phyloP scores from a whole-genome alignment of 106 monocot species.

The Allium cepa region DNA sequence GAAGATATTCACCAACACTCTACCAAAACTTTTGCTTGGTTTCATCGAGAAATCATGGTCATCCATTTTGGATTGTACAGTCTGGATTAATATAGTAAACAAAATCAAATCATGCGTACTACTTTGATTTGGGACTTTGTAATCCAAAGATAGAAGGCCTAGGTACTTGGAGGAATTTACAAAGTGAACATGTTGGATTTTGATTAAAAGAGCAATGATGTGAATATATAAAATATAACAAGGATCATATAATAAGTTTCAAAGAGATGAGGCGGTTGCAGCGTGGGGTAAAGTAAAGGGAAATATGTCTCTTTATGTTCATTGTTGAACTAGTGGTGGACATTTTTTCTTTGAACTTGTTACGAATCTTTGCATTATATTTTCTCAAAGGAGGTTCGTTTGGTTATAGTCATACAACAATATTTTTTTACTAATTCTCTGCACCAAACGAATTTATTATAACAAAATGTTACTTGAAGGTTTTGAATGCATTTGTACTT shows the following conservation, averaged over 20 bases:
- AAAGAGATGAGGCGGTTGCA: constrained; percentile 93
- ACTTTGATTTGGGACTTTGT: too few relatives aligned
- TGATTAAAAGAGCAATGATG: too few relatives aligned
- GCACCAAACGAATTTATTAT: too few relatives aligned
- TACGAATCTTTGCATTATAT: constrained; percentile 80
- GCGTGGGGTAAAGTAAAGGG: constrained; percentile 89
- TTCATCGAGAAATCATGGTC: too few relatives aligned
- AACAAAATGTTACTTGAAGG: constrained; percentile 18
- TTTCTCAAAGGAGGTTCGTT: constrained; percentile 79
- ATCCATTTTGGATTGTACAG: too few relatives aligned
- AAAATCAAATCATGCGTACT: too few relatives aligned
- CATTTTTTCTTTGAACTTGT: constrained; percentile 81
- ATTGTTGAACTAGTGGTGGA: constrained; percentile 93
- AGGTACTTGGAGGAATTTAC: too few relatives aligned
- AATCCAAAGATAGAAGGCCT: too few relatives aligned
- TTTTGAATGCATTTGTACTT: constrained; percentile 79
- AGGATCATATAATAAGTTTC: constrained; percentile 81
- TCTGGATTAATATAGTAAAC: too few relatives aligned
- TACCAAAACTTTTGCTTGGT: constrained; percentile 19
- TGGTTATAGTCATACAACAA: constrained; percentile 47
- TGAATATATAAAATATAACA: constrained; percentile 15
- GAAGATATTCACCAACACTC: constrained; percentile 68
- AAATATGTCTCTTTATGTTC: constrained; percentile 92
- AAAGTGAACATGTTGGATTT: too few relatives aligned
- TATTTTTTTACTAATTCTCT: too few relatives aligned